Evolutionary conservation across 148 eudicot species (phyloP), one percentile per base, ranked within the genome.

Genomic region (Vaccinium darrowii): DNA sequence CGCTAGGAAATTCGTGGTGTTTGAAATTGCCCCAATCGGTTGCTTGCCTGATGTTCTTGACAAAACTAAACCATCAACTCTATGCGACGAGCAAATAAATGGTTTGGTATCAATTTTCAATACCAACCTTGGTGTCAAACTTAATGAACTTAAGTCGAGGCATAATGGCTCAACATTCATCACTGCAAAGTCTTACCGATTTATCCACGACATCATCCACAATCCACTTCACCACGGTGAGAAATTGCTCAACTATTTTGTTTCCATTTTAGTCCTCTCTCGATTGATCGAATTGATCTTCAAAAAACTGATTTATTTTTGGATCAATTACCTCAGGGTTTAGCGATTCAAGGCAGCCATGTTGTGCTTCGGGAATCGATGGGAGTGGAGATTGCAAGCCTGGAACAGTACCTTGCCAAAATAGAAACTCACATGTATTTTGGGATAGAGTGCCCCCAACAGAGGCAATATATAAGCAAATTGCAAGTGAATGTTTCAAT

Each of bases 401-500:
- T n/a, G 80, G 80, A 33, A 47, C 72, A 76, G 36, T 25, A 9
- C 74, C 85, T 75, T 83, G 85, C 73, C 56, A 83, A 43, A 36
- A 47, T 76, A 83, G 85, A n/a, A 23, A 27, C 3, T 83, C 73
- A 0, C 36, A 73, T 47, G 72, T 74, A 21, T 83, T 83, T 76
- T 83, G 85, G 85, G 85, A 83, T 52, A 54, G 8, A 6, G 81
- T 58, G 6, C 85, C 76, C 58, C 81, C 85, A 58, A 83, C 81
- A 19, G 49, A 83, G 80, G 85, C 85, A 50, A n/a, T 58, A 36
- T 25, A 83, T 16, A 47, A 12, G 71, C 56, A 8, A 15, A 56
- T 83, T 23, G 85, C 85, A 3, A 51, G 65, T 19, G 25, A 83
- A 39, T 83, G 85, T 39, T 83, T 74, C 36, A 54, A 75, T 43